Conservation (phyloP, 768 basidiomycete species). For the Naganishia vishniacii region DNA sequence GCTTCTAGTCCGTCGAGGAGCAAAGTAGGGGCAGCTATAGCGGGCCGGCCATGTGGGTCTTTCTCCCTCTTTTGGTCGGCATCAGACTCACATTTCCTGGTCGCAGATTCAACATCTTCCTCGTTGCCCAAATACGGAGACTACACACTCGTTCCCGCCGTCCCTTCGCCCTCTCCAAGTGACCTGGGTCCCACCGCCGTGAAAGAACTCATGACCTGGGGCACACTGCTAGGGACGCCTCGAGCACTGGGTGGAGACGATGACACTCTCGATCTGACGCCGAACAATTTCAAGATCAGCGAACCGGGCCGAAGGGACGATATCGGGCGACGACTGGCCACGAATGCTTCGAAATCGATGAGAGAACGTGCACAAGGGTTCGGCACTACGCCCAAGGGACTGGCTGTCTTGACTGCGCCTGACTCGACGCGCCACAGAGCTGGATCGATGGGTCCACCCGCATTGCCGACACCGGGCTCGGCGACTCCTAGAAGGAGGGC, state of each 20-base stretch:
- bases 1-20: constrained; percentile 84
- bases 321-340: constrained; percentile 74
- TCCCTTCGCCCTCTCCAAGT: constrained; percentile 81
- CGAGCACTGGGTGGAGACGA: constrained; percentile 58
- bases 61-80: not conserved
- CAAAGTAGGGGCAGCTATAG: constrained; percentile 84
- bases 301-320: constrained; percentile 72
- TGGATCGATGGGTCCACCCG: constrained; percentile 27
- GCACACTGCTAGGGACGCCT: constrained; percentile 84
- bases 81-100: constrained; percentile 5
- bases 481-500: constrained; percentile 68
- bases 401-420: not conserved
- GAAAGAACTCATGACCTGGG: constrained; percentile 96
- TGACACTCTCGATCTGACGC: constrained; percentile 51
- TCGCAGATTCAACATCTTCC: constrained; percentile 58
- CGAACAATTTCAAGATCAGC: constrained; percentile 64
- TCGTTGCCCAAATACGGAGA: constrained; percentile 51
- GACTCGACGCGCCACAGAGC: constrained; percentile 2
- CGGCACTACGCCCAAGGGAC: constrained; percentile 19
- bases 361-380: constrained; percentile 51
- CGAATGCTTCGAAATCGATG: constrained; percentile 72
- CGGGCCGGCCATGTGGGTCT: constrained; percentile 77
- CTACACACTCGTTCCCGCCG: constrained; percentile 72
- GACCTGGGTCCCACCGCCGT: constrained; percentile 74
- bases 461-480: constrained; percentile 45